phyloP scores from a whole-genome alignment of 345 rosid genomes.

The Eutrema yunnanense region DNA sequence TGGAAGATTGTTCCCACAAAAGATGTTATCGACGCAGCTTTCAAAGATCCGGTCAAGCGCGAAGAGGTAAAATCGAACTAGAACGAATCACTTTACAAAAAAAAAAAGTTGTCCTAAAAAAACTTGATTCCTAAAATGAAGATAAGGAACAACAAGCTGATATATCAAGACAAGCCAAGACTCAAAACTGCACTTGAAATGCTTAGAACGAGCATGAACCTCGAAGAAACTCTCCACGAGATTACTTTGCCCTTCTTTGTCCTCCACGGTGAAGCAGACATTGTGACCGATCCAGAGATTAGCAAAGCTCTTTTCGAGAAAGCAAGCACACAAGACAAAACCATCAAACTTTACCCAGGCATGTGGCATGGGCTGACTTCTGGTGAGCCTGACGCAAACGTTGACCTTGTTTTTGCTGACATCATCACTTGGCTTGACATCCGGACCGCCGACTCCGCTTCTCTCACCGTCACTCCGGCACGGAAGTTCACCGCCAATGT shows the following conservation, averaged over 20 bases:
- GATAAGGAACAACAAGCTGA: conserved; percentile 81
- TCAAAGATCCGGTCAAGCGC: conserved; percentile 78
- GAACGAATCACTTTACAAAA: neutral
- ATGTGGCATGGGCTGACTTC: conserved; percentile 94
- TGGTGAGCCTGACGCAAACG: conserved; percentile 79
- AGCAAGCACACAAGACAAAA: conserved; percentile 77
- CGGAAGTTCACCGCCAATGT: conserved; percentile 3
- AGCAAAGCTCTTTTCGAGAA: conserved; percentile 76
- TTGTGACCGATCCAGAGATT: conserved; percentile 88
- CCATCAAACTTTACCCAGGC: conserved; percentile 70
- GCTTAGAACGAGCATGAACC: conserved; percentile 85
- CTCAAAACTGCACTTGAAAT: conserved; percentile 90
- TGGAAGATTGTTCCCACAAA: conserved; percentile 96
- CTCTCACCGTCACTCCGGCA: conserved; percentile 26
- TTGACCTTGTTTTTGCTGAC: conserved; percentile 65
- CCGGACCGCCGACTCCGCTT: conserved; percentile 28
- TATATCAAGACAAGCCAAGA: conserved; percentile 96
- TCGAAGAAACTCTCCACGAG: conserved; percentile 65
- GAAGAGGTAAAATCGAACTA: conserved; percentile 44
- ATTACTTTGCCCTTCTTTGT: conserved; percentile 75
- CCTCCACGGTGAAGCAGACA: conserved; percentile 92
- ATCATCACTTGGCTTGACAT: conserved; percentile 66
- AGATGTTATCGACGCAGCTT: conserved; percentile 77
- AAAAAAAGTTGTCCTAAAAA: neutral
- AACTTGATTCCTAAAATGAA: conserved; percentile 12